Percentiles rank a stretch among this genome's conserved stretches.
Conservation (phyloP, 805 yeast genomes). For the Cyberlindnera galapagoensis region DNA sequence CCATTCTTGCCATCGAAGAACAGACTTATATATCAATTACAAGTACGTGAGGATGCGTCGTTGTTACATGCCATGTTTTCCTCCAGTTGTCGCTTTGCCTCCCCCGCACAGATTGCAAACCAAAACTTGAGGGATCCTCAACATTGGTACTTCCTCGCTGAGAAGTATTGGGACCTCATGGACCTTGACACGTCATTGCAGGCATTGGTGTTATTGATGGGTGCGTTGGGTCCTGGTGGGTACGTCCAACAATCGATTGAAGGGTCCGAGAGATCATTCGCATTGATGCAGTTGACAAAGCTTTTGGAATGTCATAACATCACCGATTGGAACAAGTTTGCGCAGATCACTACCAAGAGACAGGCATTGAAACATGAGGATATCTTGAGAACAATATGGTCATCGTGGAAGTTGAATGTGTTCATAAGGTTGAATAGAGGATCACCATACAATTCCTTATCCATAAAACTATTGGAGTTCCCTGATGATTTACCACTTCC, state of each 20-base stretch:
- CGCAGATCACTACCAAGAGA: constrained; percentile 24
- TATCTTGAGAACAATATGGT: constrained; percentile 31
- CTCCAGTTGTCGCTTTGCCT: constrained; percentile 27
- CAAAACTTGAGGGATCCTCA: constrained; percentile 26
- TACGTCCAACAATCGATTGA: constrained; percentile 23
- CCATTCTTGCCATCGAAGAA: constrained; percentile 31
- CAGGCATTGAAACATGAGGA: constrained; percentile 31
- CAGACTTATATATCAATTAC: constrained; percentile 25
- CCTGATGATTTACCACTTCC: constrained; percentile 31
- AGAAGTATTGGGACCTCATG: constrained; percentile 27
- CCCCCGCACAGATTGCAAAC: constrained; percentile 22
- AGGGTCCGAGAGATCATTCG: constrained; percentile 21
- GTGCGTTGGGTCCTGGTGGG: constrained; percentile 26
- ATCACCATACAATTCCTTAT: constrained; percentile 25
- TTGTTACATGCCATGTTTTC: constrained; percentile 31
- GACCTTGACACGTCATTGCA: constrained; percentile 24
- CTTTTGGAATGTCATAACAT: constrained; percentile 11
- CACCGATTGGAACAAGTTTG: constrained; percentile 22
- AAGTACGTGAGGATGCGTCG: constrained; percentile 26
- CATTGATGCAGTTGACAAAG: constrained; percentile 14
- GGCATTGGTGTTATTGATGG: constrained; percentile 25
- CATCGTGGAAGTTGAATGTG: constrained; percentile 30
- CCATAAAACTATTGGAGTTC: constrained; percentile 21
- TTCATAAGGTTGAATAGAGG: constrained; percentile 30
- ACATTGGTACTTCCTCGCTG: constrained; percentile 32